A percentile compares a stretch with the other conserved stretches of the same genome.
Evolutionary conservation across 441 rosid species (phyloP).

Genomic region (Euphorbia celastroides): DNA sequence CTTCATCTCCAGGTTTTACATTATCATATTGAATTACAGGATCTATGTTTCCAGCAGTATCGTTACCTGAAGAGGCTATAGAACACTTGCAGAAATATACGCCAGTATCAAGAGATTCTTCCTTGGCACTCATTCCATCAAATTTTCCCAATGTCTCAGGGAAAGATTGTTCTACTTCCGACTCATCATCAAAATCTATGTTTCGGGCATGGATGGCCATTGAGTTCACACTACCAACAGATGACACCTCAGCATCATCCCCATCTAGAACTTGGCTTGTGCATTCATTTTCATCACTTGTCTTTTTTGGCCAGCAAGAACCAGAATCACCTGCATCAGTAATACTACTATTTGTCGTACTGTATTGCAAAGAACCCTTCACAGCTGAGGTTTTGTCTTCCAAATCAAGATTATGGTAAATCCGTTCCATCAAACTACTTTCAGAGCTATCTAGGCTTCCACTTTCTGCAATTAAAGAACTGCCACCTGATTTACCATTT

Average conservation of each 20-base stretch:
- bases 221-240: slow-evolving; percentile 18
- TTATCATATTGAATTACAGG: slow-evolving; percentile 2
- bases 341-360: neutral
- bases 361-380: slow-evolving; percentile 15
- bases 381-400: slow-evolving; percentile 15
- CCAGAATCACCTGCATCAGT: slow-evolving; percentile 3
- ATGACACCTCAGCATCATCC: slow-evolving; percentile 19
- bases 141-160: neutral
- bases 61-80: slow-evolving; percentile 1
- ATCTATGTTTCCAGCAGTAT: slow-evolving; percentile 1
- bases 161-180: slow-evolving; percentile 7
- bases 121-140: neutral
- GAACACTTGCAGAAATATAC: slow-evolving; percentile 1
- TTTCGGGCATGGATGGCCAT: slow-evolving; percentile 7
- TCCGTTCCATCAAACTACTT: neutral
- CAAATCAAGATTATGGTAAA: slow-evolving; percentile 5
- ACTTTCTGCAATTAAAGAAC: slow-evolving; percentile 4
- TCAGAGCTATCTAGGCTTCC: neutral
- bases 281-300: slow-evolving; percentile 13
- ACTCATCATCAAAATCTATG: slow-evolving; percentile 20
- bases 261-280: slow-evolving; percentile 10
- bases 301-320: slow-evolving; percentile 15
- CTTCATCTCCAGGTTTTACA: slow-evolving; percentile 12
- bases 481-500: slow-evolving; percentile 6
- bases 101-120: slow-evolving; percentile 8